phyloP scores from a whole-genome alignment of 148 eudicot species.

The Beta vulgaris region DNA sequence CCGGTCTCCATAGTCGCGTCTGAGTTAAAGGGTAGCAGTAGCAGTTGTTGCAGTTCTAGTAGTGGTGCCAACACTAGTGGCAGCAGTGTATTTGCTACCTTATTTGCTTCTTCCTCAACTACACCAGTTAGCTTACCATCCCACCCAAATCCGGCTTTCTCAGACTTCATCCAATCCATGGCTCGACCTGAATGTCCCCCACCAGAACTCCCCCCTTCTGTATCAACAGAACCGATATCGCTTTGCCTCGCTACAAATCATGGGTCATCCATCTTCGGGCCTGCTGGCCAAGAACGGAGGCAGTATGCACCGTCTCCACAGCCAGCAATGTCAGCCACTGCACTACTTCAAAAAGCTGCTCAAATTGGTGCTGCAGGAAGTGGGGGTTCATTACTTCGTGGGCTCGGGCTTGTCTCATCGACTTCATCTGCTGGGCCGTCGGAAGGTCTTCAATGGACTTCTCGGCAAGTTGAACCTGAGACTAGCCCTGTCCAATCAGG shows the following conservation, averaged over 20 bases:
- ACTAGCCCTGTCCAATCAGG: conserved; percentile 44
- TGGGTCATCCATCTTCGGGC: conserved; percentile 63
- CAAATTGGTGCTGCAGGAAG: conserved; percentile 74
- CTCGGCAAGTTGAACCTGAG: conserved; percentile 45
- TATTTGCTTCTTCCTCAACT: conserved; percentile 70
- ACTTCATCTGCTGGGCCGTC: conserved; percentile 40
- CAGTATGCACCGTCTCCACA: conserved; percentile 70
- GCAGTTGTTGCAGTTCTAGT: conserved; percentile 47
- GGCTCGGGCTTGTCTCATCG: conserved; percentile 66
- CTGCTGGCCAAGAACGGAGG: conserved; percentile 55
- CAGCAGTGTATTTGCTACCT: conserved; percentile 73
- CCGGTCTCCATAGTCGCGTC: conserved; percentile 15
- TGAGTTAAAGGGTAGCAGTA: conserved; percentile 37
- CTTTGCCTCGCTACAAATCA: conserved; percentile 76
- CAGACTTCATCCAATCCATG: conserved; percentile 51
- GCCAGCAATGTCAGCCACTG: conserved; percentile 94
- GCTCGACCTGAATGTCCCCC: conserved; percentile 43
- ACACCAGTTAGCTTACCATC: conserved; percentile 46
- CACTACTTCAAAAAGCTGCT: conserved; percentile 93
- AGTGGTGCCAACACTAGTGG: conserved; percentile 49
- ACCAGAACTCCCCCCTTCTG: conserved; percentile 39
- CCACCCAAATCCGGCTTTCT: conserved; percentile 49
- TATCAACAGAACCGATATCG: conserved; percentile 56
- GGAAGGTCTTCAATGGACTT: conserved; percentile 40
- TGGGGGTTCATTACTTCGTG: conserved; percentile 70